Conservation (phyloP, 2,329 filamentous ascomycete species). For the Trichoderma arundinaceum region DNA sequence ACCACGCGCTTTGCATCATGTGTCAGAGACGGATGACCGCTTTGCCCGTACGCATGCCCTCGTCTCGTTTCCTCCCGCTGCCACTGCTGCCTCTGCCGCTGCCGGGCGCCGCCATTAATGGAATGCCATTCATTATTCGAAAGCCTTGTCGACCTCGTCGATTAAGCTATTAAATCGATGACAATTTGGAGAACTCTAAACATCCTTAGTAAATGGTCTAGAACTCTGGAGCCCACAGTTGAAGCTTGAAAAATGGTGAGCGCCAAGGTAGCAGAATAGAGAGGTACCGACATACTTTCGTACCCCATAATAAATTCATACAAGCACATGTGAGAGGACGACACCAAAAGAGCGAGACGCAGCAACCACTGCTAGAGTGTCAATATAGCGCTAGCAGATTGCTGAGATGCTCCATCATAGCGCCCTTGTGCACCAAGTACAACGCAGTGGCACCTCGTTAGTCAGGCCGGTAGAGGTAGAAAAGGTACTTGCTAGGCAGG, state of each 20-base stretch:
- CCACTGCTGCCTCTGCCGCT: not conserved
- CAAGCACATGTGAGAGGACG: not conserved
- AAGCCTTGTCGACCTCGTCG: not conserved
- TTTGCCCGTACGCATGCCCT: not conserved
- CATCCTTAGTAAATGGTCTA: conserved; percentile 21
- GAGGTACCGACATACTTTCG: not conserved
- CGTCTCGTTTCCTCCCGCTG: not conserved
- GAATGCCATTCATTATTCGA: not conserved
- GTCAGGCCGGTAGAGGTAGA: conserved; percentile 1
- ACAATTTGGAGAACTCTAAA: conserved; percentile 20
- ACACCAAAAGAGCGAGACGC: not conserved
- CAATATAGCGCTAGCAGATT: conserved; percentile 15
- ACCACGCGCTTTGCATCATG: conserved; percentile 25
- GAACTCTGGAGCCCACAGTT: conserved; percentile 24
- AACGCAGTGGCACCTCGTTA: not conserved
- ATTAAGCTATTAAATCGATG: conserved; percentile 14
- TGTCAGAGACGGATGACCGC: conserved; percentile 16
- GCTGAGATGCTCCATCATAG: conserved; percentile 22
- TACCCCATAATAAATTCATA: conserved; percentile 12
- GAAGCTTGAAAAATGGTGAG: conserved; percentile 3
- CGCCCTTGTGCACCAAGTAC: not conserved
- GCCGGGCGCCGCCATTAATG: not conserved
- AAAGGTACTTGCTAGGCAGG: no score
- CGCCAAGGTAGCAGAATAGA: not conserved
- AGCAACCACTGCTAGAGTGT: not conserved